Evolutionary conservation across 306 rosid species (phyloP), one percentile per base, ranked within the genome.

Genomic region (Chamaecrista fasciculata): DNA sequence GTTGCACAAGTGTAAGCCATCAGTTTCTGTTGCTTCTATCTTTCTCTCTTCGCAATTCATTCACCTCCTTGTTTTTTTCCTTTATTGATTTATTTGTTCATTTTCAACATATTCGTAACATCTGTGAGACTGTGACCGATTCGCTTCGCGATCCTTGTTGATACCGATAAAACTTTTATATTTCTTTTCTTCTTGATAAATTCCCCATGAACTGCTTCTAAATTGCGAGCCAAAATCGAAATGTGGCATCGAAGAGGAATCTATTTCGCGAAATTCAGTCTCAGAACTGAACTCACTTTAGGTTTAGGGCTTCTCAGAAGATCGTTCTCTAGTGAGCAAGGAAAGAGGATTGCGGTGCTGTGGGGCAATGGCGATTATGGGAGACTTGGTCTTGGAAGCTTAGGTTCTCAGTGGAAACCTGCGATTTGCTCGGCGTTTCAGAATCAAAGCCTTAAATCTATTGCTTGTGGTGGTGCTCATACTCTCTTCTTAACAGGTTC

Each of bases 401-500:
- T 90, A 84, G 81, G 78, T 52, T 93, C 98, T 66, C 98, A 85
- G 65, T 93, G 97, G 97, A 79, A 20, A 16, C 97, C 98, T n/a
- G 79, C 78, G 1, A 29, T 73, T 25, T 83, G 88, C 71, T 69
- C 96, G 14, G 67, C 88, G 1, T 82, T 93, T 60, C 79, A 18
- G 2, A 64, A 69, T 55, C 82, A 83, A 73, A 71, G 46, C 40
- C 83, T 85, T 8, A 66, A 78, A 33, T 81, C 89, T 66, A 78
- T 93, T 71, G 84, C 98, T 39, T 93, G 98, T 76, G 98, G 98
- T 24, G 98, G 98, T 51, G 98, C 98, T 83, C 98, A 90, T 73
- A 88, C 98, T 0, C 97, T 93, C 69, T 93, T 93, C 86, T 79
- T 91, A 44, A 86, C 95, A 85, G 97, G 95, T 90, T 66, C 74